A percentile compares a stretch with the other conserved stretches of the same genome.
Evolutionary conservation across 2,329 filamentous ascomycete species (phyloP).

Genomic region (Gnomoniopsis sp.): DNA sequence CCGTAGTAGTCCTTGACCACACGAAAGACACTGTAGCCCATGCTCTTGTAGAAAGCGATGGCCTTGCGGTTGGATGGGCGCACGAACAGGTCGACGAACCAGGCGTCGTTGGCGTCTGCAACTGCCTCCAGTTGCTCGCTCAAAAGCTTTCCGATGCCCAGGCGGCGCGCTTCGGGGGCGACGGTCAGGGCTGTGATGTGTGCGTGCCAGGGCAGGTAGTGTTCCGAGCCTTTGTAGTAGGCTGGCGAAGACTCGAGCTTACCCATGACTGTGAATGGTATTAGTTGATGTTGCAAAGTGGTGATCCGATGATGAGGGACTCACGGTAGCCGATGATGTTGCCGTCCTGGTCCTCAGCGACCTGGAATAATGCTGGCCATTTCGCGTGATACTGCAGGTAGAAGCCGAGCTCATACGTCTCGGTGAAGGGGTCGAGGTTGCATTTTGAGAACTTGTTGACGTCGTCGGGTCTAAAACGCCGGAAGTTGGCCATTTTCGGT

Average conservation of each 20-base stretch:
- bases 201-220: constrained; percentile 98
- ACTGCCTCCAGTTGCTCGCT: constrained; percentile 78
- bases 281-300: constrained; percentile 22
- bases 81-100: constrained; percentile 96
- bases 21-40: constrained; percentile 90
- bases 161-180: constrained; percentile 76
- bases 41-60: constrained; percentile 81
- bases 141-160: constrained; percentile 82
- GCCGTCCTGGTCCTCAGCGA: constrained; percentile 81
- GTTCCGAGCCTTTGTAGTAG: constrained; percentile 69
- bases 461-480: constrained; percentile 79
- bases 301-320: constrained; percentile 26
- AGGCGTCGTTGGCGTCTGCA: constrained; percentile 78
- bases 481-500: constrained; percentile 71
- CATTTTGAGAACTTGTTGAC: constrained; percentile 88
- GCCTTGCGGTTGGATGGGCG: constrained; percentile 83
- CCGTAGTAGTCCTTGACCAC: constrained; percentile 91
- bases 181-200: constrained; percentile 97
- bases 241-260: constrained; percentile 88
- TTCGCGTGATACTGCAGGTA: constrained; percentile 94
- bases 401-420: constrained; percentile 94
- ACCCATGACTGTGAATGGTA: constrained; percentile 71
- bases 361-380: constrained; percentile 93
- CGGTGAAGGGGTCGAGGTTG: constrained; percentile 94
- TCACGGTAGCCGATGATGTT: constrained; percentile 92